Conservation (phyloP, 495 filamentous ascomycete genomes). For the Aspergillus indologenus region DNA sequence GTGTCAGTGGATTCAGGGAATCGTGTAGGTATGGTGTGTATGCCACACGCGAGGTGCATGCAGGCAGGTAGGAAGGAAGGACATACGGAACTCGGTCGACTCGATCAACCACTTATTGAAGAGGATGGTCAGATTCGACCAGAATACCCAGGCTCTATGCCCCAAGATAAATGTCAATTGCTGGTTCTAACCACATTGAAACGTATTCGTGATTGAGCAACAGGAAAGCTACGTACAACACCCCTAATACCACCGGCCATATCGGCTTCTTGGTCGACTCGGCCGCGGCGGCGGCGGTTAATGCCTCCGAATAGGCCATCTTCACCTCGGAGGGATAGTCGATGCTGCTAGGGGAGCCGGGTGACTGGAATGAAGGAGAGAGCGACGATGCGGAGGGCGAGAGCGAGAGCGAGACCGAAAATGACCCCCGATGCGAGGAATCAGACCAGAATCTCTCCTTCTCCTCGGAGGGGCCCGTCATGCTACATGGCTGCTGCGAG, state of each 20-base stretch:
- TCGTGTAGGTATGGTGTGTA: not conserved
- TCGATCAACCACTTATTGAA: constrained; percentile 25
- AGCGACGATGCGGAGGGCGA: not conserved
- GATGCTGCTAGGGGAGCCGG: not conserved
- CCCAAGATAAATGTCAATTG: too few relatives aligned
- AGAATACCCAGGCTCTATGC: constrained; percentile 20
- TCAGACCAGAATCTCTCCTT: too few relatives aligned
- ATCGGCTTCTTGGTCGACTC: not conserved
- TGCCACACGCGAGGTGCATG: too few relatives aligned
- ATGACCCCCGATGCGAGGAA: too few relatives aligned
- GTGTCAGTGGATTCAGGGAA: not conserved
- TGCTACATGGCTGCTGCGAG: not conserved
- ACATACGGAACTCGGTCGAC: constrained; percentile 20
- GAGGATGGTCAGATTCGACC: constrained; percentile 24
- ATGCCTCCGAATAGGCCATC: not conserved
- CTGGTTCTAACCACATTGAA: too few relatives aligned
- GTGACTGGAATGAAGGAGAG: too few relatives aligned
- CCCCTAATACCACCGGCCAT: not conserved
- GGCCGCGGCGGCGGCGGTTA: too few relatives aligned
- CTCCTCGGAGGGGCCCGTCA: not conserved
- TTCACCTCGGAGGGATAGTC: not conserved
- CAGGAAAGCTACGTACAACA: not conserved
- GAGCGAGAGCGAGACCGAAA: not conserved
- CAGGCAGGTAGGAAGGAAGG: not conserved
- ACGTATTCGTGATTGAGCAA: too few relatives aligned